These are phyloP conservation scores for Ceratocystis albifundus DNA, from an alignment of 2,329 filamentous ascomycete genomes.

Conservation along the genomic window DNA sequence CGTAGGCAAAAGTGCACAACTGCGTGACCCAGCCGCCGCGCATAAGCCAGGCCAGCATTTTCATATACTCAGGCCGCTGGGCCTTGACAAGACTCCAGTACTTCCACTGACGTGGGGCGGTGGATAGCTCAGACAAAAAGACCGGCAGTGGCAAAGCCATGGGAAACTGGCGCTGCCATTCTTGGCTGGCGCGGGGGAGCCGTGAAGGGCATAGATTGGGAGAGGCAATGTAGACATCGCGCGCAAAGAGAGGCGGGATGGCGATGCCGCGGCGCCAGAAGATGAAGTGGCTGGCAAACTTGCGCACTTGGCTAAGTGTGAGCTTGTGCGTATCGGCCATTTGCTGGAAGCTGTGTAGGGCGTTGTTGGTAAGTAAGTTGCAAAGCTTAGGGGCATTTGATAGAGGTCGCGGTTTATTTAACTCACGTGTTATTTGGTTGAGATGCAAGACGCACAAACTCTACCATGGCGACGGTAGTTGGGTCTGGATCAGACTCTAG, in stretches of 20 bases:
- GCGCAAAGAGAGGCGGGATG: conserved; percentile 77
- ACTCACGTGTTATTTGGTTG: conserved; percentile 54
- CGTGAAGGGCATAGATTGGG: conserved; percentile 72
- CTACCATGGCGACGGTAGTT: conserved; percentile 63
- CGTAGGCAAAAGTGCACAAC: conserved; percentile 80
- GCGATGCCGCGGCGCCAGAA: conserved; percentile 91
- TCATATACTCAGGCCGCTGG: conserved; percentile 65
- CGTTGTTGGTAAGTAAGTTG: conserved; percentile 6
- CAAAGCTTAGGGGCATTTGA: not conserved
- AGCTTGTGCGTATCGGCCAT: conserved; percentile 61
- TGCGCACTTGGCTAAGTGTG: conserved; percentile 67
- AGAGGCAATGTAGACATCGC: conserved; percentile 83
- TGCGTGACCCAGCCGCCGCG: conserved; percentile 89
- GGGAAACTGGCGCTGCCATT: conserved; percentile 70
- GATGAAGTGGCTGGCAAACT: conserved; percentile 83
- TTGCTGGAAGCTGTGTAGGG: conserved; percentile 45
- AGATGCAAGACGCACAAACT: conserved; percentile 61
- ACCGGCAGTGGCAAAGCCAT: conserved; percentile 72
- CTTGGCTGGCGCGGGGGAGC: conserved; percentile 54
- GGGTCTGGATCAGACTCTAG: conserved; percentile 68
- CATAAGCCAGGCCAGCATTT: conserved; percentile 87
- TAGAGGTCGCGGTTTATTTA: not conserved
- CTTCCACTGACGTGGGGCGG: conserved; percentile 70
- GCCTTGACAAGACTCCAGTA: conserved; percentile 75
- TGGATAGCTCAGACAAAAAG: conserved; percentile 74